Evolutionary conservation across 768 basidiomycete species (phyloP).

Genomic region (Asterophora lycoperdoides): DNA sequence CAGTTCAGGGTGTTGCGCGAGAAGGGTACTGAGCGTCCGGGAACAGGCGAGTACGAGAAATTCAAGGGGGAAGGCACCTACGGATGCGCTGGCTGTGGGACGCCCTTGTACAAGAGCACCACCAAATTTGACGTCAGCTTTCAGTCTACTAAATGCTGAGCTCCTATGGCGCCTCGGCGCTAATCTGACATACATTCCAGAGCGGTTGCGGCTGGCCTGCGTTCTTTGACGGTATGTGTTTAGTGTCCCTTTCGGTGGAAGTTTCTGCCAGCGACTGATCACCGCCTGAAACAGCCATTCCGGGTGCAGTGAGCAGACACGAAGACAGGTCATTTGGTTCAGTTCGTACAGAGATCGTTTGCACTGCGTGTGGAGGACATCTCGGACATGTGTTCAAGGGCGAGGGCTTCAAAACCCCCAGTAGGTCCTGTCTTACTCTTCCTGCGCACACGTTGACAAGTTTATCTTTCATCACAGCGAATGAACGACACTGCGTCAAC

Average conservation of each 20-base stretch:
- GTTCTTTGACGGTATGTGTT: conserved; percentile 77
- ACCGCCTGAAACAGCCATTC: conserved; percentile 56
- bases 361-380: conserved; percentile 88
- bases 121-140: conserved; percentile 77
- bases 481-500: conserved; percentile 89
- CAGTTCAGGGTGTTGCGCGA: conserved; percentile 82
- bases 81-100: conserved; percentile 72
- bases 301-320: conserved; percentile 80
- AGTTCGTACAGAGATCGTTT: conserved; percentile 81
- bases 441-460: background rate
- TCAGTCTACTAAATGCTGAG: too few species aligned
- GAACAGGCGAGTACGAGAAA: conserved; percentile 79
- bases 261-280: background rate
- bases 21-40: conserved; percentile 82
- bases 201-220: conserved; percentile 98
- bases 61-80: conserved; percentile 65
- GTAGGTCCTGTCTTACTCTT: conserved; percentile 37
- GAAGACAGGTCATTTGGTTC: conserved; percentile 66
- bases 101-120: conserved; percentile 81
- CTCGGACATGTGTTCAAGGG: conserved; percentile 96
- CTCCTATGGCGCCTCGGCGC: conserved; percentile 1
- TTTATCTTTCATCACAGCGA: conserved; percentile 37
- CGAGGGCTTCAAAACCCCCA: conserved; percentile 77
- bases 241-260: too few species aligned
- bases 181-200: conserved; percentile 19